Evolutionary conservation across 192 early-diverging fungal genomes (phyloP), one percentile per base, ranked within the genome.

Genomic region (Coemansia sp.): DNA sequence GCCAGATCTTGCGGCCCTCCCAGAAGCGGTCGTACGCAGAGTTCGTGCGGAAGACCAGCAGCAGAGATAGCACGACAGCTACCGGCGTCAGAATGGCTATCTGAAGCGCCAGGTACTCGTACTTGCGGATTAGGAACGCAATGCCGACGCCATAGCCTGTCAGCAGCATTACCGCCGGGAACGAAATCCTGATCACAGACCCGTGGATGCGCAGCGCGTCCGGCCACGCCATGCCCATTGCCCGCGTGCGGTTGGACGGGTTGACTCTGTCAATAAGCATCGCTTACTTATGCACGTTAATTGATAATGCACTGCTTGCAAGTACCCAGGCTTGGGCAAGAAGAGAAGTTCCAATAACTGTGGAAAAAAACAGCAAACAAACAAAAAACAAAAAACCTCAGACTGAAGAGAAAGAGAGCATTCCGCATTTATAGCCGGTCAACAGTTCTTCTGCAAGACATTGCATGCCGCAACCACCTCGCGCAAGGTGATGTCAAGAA

Each of bases 1-100:
- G 85, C 93, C 93, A 98, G 18, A 86, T 62, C 61, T 88, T 82
- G 42, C 95, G 85, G 18, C 91, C 95, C 77, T 95, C 95, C 86
- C 86, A 94, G 80, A 86, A 95, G 24, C 92, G 80, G 60, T 88
- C 85, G 56, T 89, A 89, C 19, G 87, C 88, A 24, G 81, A 64
- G 52, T 82, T 81, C 18, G 73, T 84, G 38, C 82, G 68, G 71
- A 85, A 82, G 8, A 85, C 80, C 22, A 83, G 81, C 49, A 86
- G 67, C 65, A 84, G 60, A 23, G 77, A 82, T 42, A 79, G 53
- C 10, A 83, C 82, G 22, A 81, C 55, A 3, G 74, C 74, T 12
- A 85, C 51, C n/a, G 78, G 59, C 23, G 80, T 70, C 58, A 83
- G 76, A 22, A 83, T 58, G 19, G 67, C 47, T 2, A 71, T 22